A percentile compares a stretch with the other conserved stretches of the same genome.
Conservation (phyloP, 345 rosid species). For the Toxicodendron radicans region DNA sequence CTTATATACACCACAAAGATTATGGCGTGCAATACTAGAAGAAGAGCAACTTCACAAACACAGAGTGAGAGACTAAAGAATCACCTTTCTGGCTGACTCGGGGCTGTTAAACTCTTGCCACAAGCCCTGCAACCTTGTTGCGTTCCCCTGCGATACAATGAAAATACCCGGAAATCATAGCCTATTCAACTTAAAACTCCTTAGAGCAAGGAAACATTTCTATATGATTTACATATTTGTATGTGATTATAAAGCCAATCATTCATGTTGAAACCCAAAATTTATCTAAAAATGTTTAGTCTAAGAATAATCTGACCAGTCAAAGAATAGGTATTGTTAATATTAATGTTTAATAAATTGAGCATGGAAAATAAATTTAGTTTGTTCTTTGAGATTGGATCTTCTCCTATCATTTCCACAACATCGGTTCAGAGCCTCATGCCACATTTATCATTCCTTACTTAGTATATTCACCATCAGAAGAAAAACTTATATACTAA, state of each 20-base stretch:
- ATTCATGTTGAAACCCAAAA: background rate
- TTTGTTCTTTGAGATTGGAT: background rate
- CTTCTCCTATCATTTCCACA: background rate
- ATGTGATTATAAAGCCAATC: no score
- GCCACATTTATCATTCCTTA: background rate
- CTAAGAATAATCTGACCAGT: background rate
- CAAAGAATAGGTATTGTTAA: background rate
- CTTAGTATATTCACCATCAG: background rate
- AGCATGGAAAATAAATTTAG: no score
- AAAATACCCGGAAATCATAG: no score
- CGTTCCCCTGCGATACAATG: no score
- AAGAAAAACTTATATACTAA: background rate
- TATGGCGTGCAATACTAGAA: background rate
- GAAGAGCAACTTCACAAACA: background rate
- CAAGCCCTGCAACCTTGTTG: slow-evolving; percentile 67
- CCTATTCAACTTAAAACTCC: no score
- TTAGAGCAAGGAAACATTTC: no score
- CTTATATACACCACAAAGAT: background rate
- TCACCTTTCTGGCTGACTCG: slow-evolving; percentile 65
- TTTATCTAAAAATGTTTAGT: no score
- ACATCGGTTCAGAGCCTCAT: background rate
- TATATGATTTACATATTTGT: no score
- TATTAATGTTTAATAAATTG: no score
- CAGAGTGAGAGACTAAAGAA: background rate
- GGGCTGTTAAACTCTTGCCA: slow-evolving; percentile 53